Conservation (phyloP, 2,329 filamentous ascomycete genomes). For the Fusarium subtropicale region DNA sequence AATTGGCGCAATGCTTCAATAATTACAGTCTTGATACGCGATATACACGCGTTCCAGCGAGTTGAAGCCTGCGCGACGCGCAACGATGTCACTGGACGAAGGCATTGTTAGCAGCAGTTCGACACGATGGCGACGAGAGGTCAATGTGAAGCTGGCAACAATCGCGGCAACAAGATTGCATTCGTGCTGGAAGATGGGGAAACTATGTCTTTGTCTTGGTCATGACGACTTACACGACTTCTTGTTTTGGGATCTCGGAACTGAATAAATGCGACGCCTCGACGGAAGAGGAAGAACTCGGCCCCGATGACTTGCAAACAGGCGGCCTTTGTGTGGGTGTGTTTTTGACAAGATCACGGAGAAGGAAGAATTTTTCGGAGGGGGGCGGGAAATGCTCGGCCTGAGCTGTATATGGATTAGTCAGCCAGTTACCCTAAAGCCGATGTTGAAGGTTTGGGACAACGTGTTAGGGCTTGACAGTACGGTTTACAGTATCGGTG, state of each 20-base stretch:
- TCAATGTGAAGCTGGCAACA: conserved; percentile 22
- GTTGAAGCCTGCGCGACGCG: conserved; percentile 40
- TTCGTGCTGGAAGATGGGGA: conserved; percentile 36
- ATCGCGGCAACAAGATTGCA: conserved; percentile 26
- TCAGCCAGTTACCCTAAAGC: conserved; percentile 21
- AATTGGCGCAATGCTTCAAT: conserved; percentile 18
- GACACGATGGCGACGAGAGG: conserved; percentile 41
- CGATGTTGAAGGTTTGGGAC: neutral
- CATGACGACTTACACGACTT: conserved; percentile 52
- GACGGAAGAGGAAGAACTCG: conserved; percentile 63
- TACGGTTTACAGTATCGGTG: neutral
- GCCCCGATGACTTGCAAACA: conserved; percentile 48
- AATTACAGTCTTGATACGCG: conserved; percentile 29
- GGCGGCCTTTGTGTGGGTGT: conserved; percentile 50
- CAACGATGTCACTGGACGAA: conserved; percentile 44
- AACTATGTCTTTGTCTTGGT: conserved; percentile 41
- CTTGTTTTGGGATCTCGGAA: conserved; percentile 53
- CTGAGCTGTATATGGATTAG: conserved; percentile 25
- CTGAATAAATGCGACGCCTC: conserved; percentile 57
- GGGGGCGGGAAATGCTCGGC: conserved; percentile 43
- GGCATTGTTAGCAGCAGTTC: conserved; percentile 45
- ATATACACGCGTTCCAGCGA: conserved; percentile 35
- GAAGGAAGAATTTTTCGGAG: conserved; percentile 54
- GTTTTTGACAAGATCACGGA: conserved; percentile 52
- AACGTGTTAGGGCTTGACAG: neutral